phyloP scores from a whole-genome alignment of 179 eudicot genomes.

The Amaranthus tricolor region DNA sequence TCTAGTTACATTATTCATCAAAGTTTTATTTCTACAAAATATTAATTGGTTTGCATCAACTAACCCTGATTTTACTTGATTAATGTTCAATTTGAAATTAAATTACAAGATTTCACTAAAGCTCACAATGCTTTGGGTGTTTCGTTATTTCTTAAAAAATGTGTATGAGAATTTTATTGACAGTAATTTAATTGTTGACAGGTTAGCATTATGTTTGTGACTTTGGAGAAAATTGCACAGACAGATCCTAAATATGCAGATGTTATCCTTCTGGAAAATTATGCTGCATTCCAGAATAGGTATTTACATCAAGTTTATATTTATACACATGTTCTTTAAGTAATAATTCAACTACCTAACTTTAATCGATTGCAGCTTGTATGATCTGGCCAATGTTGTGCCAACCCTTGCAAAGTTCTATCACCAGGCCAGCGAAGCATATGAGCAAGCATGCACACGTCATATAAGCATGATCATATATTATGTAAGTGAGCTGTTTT shows the following conservation, averaged over 20 bases:
- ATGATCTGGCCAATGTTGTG: slow-evolving; percentile 95
- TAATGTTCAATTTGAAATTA: neutral
- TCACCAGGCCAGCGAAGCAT: slow-evolving; percentile 96
- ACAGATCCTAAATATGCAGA: slow-evolving; percentile 80
- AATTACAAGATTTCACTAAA: neutral
- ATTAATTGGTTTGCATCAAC: no score
- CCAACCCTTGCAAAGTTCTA: slow-evolving; percentile 90
- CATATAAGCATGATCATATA: slow-evolving; percentile 83
- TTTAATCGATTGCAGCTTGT: slow-evolving; percentile 58
- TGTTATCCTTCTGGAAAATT: slow-evolving; percentile 84
- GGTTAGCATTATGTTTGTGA: slow-evolving; percentile 90
- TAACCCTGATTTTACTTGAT: neutral
- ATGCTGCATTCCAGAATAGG: slow-evolving; percentile 99
- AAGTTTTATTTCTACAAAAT: neutral
- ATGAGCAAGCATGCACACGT: slow-evolving; percentile 93
- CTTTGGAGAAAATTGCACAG: slow-evolving; percentile 85
- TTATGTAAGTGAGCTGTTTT: slow-evolving; percentile 47
- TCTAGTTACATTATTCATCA: neutral
- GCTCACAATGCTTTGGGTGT: neutral
- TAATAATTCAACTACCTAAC: slow-evolving; percentile 23
- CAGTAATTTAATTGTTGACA: slow-evolving; percentile 33
- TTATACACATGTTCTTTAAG: neutral
- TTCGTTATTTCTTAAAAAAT: neutral
- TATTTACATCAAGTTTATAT: slow-evolving; percentile 25
- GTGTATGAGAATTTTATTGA: neutral